Conservation (phyloP, 257 asterid genomes). For the Solanum ahanhuiri region DNA sequence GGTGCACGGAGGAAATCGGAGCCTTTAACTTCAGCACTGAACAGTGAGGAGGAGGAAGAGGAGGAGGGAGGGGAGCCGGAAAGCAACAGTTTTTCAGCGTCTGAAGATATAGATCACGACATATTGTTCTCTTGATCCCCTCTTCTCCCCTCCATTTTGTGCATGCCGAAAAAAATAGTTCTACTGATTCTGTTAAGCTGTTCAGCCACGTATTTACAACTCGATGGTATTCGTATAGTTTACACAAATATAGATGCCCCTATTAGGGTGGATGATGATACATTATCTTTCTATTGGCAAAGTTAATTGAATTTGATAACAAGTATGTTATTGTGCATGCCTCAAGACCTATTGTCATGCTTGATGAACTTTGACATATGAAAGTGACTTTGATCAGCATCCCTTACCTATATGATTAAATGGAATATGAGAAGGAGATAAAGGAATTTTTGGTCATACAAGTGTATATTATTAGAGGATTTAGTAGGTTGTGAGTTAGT, state of each 20-base stretch:
- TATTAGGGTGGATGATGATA: conserved; percentile 15
- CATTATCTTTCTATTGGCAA: neutral
- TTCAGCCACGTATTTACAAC: neutral
- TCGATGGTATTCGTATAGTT: neutral
- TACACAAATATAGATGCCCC: conserved; percentile 20
- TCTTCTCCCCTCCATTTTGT: neutral
- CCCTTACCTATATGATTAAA: neutral
- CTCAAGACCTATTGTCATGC: neutral
- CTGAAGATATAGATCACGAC: conserved; percentile 42
- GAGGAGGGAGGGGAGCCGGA: conserved; percentile 16
- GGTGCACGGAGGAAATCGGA: conserved; percentile 29
- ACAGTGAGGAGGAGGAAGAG: conserved; percentile 42
- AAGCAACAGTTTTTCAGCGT: conserved; percentile 33
- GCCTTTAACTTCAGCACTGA: conserved; percentile 1
- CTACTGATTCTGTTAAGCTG: conserved; percentile 3
- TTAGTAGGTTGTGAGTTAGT: neutral
- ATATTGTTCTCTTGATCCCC: conserved; percentile 21
- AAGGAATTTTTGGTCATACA: neutral
- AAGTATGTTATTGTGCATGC: neutral
- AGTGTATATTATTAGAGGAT: neutral
- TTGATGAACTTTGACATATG: neutral
- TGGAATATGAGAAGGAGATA: neutral
- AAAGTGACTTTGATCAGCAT: neutral
- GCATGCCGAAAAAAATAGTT: neutral
- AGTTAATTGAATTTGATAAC: neutral